A percentile compares a stretch with the other conserved stretches of the same genome.
Evolutionary conservation across 805 yeast species (phyloP).

Genomic region (Nakazawaea anatomiae): DNA sequence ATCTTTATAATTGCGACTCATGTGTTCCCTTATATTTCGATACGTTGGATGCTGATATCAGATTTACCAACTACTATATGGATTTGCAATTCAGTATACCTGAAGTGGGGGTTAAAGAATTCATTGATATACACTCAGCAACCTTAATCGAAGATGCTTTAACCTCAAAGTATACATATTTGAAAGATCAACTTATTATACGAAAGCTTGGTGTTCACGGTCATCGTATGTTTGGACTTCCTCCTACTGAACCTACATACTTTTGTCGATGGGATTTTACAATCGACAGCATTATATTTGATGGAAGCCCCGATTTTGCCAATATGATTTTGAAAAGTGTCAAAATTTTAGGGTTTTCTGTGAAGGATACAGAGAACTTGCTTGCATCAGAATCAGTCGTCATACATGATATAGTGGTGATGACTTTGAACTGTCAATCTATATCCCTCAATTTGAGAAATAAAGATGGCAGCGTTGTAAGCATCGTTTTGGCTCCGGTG

Average conservation of each 20-base stretch:
- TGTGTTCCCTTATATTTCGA: constrained; percentile 61
- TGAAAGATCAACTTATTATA: constrained; percentile 40
- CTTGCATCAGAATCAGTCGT: constrained; percentile 49
- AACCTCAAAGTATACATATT: constrained; percentile 12
- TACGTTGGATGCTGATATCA: constrained; percentile 66
- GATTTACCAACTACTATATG: constrained; percentile 91
- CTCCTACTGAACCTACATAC: constrained; percentile 84
- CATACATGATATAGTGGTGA: constrained; percentile 63
- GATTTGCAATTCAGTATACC: constrained; percentile 74
- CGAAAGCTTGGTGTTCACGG: constrained; percentile 70
- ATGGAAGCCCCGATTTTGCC: constrained; percentile 42
- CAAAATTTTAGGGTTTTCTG: constrained; percentile 53
- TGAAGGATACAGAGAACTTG: constrained; percentile 70
- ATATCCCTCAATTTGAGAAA: constrained; percentile 36
- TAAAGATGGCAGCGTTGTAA: constrained; percentile 20
- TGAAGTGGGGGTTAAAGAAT: constrained; percentile 39
- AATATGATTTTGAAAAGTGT: constrained; percentile 36
- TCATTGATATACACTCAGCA: constrained; percentile 11
- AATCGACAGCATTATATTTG: constrained; percentile 47
- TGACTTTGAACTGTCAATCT: constrained; percentile 49
- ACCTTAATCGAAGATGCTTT: constrained; percentile 22
- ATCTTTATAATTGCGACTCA: constrained; percentile 57
- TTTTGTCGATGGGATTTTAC: constrained; percentile 87
- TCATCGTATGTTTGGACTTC: constrained; percentile 88
- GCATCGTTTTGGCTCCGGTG: constrained; percentile 20